Conservation (phyloP, 2,329 filamentous ascomycete genomes). For the Pseudogymnoascus sp. region DNA sequence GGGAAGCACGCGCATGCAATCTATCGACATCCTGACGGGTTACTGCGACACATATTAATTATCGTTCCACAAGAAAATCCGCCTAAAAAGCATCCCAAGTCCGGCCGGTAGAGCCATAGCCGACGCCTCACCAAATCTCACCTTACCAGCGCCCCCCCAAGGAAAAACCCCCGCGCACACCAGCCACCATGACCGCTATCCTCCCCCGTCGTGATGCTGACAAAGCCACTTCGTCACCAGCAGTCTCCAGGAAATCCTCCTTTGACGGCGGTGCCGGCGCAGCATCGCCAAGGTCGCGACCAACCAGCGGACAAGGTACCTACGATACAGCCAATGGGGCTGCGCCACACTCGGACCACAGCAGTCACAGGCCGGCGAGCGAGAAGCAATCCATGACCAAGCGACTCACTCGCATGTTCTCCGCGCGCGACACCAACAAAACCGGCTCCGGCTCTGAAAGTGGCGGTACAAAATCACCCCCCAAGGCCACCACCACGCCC, state of each 20-base stretch:
- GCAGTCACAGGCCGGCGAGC: constrained; percentile 18
- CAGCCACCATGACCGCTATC: neutral
- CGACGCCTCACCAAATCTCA: neutral
- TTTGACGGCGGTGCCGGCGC: neutral
- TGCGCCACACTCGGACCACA: constrained; percentile 25
- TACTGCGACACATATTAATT: neutral
- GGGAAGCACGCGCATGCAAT: neutral
- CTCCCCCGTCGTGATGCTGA: neutral
- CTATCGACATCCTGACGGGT: neutral
- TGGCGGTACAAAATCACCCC: constrained; percentile 15
- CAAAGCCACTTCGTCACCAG: neutral
- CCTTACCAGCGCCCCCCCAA: neutral
- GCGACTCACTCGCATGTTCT: constrained; percentile 57
- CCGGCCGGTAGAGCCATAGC: neutral
- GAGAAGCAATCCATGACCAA: constrained; percentile 57
- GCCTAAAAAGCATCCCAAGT: neutral
- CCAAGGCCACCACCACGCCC: constrained; percentile 28
- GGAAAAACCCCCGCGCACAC: neutral
- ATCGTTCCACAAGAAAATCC: neutral
- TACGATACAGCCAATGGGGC: constrained; percentile 9
- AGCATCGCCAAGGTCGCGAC: neutral
- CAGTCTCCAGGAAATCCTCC: neutral
- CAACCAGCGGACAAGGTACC: neutral
- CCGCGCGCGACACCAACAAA: constrained; percentile 42
- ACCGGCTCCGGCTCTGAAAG: constrained; percentile 27